Percentiles rank a stretch among this genome's conserved stretches.
phyloP scores from a whole-genome alignment of 768 basidiomycete genomes.

The Tricholoma furcatifolium region DNA sequence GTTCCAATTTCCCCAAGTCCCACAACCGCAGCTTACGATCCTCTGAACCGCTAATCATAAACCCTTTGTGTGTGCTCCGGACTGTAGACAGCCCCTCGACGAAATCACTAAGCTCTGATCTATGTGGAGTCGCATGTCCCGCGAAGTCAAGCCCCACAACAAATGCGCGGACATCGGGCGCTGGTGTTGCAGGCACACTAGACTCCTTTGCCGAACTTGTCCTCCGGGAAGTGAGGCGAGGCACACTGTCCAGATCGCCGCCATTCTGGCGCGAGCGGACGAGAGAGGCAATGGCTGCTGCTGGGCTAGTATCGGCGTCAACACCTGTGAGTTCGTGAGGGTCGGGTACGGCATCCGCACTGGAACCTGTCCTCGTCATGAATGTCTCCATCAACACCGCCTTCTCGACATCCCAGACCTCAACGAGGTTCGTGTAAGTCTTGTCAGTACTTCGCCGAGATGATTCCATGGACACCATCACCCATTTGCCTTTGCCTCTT shows the following conservation, averaged over 20 bases:
- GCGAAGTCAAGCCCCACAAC: constrained; percentile 78
- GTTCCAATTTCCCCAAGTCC: constrained; percentile 75
- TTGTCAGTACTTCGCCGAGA: constrained; percentile 40
- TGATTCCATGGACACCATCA: constrained; percentile 78
- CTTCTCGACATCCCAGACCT: constrained; percentile 94
- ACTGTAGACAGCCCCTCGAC: constrained; percentile 37
- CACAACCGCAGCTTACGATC: constrained; percentile 86
- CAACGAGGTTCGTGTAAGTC: constrained; percentile 56
- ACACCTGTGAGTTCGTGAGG: constrained; percentile 49
- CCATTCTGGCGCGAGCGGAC: constrained; percentile 64
- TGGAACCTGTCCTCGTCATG: constrained; percentile 48
- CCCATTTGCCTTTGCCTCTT: constrained; percentile 86
- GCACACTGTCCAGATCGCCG: constrained; percentile 22
- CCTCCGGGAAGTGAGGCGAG: constrained; percentile 31
- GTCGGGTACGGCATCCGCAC: constrained; percentile 51
- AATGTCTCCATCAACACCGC: constrained; percentile 79
- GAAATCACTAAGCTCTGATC: constrained; percentile 49
- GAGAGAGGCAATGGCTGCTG: constrained; percentile 75
- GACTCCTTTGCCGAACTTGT: constrained; percentile 26
- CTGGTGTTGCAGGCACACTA: constrained; percentile 44
- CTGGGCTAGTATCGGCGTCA: constrained; percentile 62
- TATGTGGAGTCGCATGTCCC: constrained; percentile 54
- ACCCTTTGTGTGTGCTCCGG: constrained; percentile 55
- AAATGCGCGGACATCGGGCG: constrained; percentile 68
- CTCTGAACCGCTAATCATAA: constrained; percentile 85